Base-by-base conservation (phyloP, 2,329 filamentous ascomycete genomes). In the Fusarium subtropicale region DNA sequence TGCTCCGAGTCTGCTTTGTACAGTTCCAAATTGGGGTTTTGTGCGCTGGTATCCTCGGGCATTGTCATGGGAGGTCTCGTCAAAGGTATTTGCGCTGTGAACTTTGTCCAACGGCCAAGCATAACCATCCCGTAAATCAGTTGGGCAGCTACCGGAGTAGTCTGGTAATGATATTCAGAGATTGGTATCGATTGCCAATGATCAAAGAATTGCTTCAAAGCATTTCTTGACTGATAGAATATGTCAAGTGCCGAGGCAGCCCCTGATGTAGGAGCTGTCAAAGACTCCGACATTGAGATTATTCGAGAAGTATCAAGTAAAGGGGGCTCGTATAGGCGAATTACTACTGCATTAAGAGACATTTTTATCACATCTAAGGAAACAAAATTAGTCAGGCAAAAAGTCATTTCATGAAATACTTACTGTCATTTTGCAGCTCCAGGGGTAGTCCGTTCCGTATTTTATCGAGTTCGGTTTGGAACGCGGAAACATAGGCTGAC, bases 101-200 rank as follows among this genome's bases (percentile, higher is more conserved):
- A 77, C 44, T 84, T 84, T 7, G 83, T 81, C 84, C 84, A 87
- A 9, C 85, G 80, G 2, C 83, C 81, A 1, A 87, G 77, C 79
- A 86, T 84, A 7, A 80, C 83, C 42, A 85, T 75, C n/a, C 80
- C 82, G 54, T 86, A 85, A 5, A 86, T 80, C 0, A 87, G 75
- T 55, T 87, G 83, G 1, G 81, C 75, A 34, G 79, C 83, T 0
- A 81, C 71, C 0, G 81, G 76, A 11, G 86, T 81, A 0, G 86
- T 84, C 26, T 86, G 76, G 31, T 80, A 78, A 59, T 82, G 81
- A 56, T 84, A 86, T 5, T 79, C 75, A 0, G 75, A 67, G 0
- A 81, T 75, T 0, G 86, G 81, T 0, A 88, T 74, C 0, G 78
- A 72, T 3, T 84, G 77, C 79, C 85, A 86, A 38, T 77, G 77